Base-by-base conservation (phyloP, 2,329 filamentous ascomycete genomes). In the Zelopaecilomyces penicillatus region DNA sequence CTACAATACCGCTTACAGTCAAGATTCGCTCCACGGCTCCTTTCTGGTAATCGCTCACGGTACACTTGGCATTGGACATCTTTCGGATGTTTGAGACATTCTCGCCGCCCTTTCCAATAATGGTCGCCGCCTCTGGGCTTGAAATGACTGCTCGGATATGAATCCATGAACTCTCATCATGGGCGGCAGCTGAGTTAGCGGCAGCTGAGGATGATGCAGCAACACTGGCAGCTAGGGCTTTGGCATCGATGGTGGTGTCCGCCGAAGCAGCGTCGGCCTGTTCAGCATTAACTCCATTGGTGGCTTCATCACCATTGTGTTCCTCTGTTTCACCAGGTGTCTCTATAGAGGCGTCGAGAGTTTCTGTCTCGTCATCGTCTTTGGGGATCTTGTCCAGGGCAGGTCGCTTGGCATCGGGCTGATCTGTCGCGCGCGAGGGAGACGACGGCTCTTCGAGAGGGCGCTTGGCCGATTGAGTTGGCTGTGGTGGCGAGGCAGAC, bases 71-170 rank as follows among this genome's bases (percentile, higher is more conserved):
- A 57, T 89, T 90, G 42, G 93, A 96, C 69, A 95, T 76, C 64
- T 87, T 88, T 55, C 93, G 83, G 61, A 98, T 97, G 69, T 95
- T 88, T 55, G 90, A 95, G 39, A 98, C 93, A 61, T 98, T 98
- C 74, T 98, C 93, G 63, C 93, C 93, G 52, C 90, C 91, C 71
- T 98, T 98, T 62, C 93, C 93, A 67, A 98, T 98, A 54, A 96
- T 88, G 40, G 93, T 98, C 34, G 93, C 93, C 54, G 93, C 93
- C 68, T 98, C 93, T 38, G 89, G 88, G 66, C 91, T 98, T 42
- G 91, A 95, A 58, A 98, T 98, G 58, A 96, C 90, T 45, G 93
- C 88, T 55, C 93, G 86, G 57, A 98, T 87, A 64, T 98, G 93
- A 55, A 98, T 90, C 91, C 93, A 98, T 39, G 83, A 83, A 39